Evolutionary conservation across 345 rosid species (phyloP).

Genomic region (Heritiera littoralis): DNA sequence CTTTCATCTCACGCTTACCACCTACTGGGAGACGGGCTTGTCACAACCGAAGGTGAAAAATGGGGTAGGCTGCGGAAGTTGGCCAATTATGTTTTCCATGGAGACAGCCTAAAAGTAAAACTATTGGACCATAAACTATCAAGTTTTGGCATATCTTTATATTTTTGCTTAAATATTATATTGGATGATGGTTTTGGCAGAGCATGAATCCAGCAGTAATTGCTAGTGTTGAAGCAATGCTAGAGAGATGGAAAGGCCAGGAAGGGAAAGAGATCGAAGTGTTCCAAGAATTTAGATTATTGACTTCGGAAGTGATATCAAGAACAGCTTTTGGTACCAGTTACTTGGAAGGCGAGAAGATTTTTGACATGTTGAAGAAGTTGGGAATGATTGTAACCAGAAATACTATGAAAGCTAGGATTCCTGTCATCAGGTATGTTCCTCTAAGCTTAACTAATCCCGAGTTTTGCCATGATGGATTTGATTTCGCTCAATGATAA

Average conservation of each 20-base stretch:
- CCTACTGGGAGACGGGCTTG: slow-evolving; percentile 44
- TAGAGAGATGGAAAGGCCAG: slow-evolving; percentile 41
- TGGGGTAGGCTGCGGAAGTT: slow-evolving; percentile 46
- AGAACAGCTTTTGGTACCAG: slow-evolving; percentile 57
- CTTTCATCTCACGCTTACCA: slow-evolving; percentile 16
- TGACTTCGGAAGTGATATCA: slow-evolving; percentile 51
- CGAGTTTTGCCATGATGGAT: neutral
- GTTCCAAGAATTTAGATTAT: slow-evolving; percentile 36
- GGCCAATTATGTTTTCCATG: slow-evolving; percentile 48
- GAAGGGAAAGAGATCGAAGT: slow-evolving; percentile 44
- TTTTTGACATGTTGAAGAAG: slow-evolving; percentile 35
- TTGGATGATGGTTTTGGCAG: slow-evolving; percentile 16
- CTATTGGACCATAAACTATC: neutral
- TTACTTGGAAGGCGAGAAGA: slow-evolving; percentile 42
- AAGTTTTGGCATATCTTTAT: neutral
- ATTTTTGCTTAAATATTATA: neutral
- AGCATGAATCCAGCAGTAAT: slow-evolving; percentile 40
- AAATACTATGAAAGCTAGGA: neutral
- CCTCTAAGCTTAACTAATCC: neutral
- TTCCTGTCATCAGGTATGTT: slow-evolving; percentile 1
- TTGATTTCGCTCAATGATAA: neutral
- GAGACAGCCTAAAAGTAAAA: slow-evolving; percentile 43
- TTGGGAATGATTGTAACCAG: slow-evolving; percentile 9
- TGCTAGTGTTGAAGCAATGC: slow-evolving; percentile 42
- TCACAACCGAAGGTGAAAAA: slow-evolving; percentile 32